These are phyloP conservation scores for Catenaria anguillulae DNA, from an alignment of 371 early-diverging fungal species.

Conservation along the genomic window DNA sequence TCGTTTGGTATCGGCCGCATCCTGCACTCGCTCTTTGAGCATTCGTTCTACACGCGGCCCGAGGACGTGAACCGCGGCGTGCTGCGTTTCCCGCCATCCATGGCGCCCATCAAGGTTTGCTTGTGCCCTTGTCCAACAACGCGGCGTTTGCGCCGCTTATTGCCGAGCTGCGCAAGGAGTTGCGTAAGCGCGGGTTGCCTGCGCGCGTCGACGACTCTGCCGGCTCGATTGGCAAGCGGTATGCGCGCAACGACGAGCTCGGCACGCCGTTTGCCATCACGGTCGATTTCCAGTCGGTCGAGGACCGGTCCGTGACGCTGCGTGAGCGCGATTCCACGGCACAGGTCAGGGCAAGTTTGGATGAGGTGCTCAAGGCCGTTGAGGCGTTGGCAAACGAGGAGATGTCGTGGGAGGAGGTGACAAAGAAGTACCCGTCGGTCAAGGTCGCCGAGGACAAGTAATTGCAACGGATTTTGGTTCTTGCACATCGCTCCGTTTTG, in stretches of 20 bases:
- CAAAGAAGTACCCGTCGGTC: constrained; percentile 33
- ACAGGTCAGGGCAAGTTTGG: constrained; percentile 78
- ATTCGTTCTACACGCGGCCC: constrained; percentile 83
- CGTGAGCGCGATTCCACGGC: constrained; percentile 94
- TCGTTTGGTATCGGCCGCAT: constrained; percentile 99
- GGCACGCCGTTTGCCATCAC: constrained; percentile 98
- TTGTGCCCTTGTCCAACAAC: constrained; percentile 76
- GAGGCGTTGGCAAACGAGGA: constrained; percentile 46
- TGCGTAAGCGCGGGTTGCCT: constrained; percentile 49
- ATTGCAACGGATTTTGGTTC: too few species aligned
- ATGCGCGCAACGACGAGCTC: constrained; percentile 97
- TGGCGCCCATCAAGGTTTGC: constrained; percentile 93
- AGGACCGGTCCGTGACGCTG: constrained; percentile 88
- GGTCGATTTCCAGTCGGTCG: constrained; percentile 93
- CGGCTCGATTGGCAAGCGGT: constrained; percentile 92
- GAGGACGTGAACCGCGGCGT: constrained; percentile 80
- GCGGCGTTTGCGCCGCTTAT: constrained; percentile 59
- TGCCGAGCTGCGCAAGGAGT: constrained; percentile 33
- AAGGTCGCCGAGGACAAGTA: neutral
- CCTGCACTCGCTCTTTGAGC: constrained; percentile 93
- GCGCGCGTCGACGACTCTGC: constrained; percentile 79
- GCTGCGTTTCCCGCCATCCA: constrained; percentile 73
- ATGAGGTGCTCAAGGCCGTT: constrained; percentile 53
- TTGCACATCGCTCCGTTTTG: too few species aligned
- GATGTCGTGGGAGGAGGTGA: constrained; percentile 49